phyloP scores from a whole-genome alignment of 1,139 yeast genomes.

The Lodderomyces orthopsilosis region DNA sequence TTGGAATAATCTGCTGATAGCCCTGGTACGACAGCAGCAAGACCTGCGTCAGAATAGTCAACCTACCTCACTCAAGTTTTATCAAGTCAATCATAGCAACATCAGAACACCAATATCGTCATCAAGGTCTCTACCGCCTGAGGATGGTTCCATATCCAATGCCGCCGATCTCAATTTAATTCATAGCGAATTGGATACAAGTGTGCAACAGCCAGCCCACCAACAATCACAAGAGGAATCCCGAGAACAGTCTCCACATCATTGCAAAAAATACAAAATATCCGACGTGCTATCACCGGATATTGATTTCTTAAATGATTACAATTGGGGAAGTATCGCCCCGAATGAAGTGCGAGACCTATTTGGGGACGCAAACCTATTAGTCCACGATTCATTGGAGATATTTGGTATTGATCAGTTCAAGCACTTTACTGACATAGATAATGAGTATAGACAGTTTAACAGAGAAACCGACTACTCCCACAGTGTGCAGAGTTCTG shows the following conservation, averaged over 20 bases:
- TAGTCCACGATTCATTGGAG: conserved; percentile 43
- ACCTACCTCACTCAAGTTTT: background rate
- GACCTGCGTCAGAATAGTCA: background rate
- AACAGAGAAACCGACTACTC: background rate
- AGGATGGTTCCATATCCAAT: background rate
- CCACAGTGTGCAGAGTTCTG: background rate
- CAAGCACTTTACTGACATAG: background rate
- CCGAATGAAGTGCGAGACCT: conserved; percentile 24
- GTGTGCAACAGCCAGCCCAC: background rate
- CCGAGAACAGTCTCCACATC: background rate
- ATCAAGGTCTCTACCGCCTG: background rate
- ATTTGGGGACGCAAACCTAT: conserved; percentile 49
- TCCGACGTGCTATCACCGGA: conserved; percentile 26
- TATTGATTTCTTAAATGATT: conserved; percentile 10
- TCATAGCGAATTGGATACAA: background rate
- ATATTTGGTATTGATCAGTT: conserved; percentile 5
- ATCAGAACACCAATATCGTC: conserved; percentile 1
- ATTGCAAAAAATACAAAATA: conserved; percentile 8
- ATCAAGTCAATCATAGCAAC: conserved; percentile 5
- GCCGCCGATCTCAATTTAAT: background rate
- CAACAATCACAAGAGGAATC: conserved; percentile 1
- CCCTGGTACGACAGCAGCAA: background rate
- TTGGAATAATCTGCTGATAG: background rate
- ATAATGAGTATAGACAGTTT: background rate
- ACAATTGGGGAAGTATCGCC: conserved; percentile 12